Base-by-base conservation (phyloP, 345 rosid species). In the Eucalyptus leucophloia region DNA sequence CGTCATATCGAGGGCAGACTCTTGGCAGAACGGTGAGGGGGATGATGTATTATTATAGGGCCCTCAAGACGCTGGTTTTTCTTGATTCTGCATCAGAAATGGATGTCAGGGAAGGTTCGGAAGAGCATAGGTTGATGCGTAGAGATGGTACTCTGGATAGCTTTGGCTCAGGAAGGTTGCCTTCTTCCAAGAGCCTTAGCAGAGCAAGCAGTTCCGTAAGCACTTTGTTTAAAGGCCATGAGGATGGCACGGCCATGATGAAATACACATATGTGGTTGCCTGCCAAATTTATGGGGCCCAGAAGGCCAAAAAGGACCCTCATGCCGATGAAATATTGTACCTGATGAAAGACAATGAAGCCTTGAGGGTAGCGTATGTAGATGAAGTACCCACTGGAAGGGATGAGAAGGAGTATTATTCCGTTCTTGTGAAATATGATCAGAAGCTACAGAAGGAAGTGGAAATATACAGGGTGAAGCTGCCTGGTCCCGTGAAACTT, bases 21-120 rank as follows among this genome's bases (percentile, higher is more conserved):
- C 96, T 98, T 91, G 92, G 96, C 85, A 98, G 99, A 82, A 98
- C 99, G 28, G 99, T 97, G 87, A 94, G 99, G 92, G 99, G 99
- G 92, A 98, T 98, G 99, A 98, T 98, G 99, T 98, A 98, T 88
- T 97, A 97, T 90, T 95, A 98, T 90, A 95, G 99, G 86, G 99
- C 99, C 89, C 98, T 98, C 24, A 98, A 94, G 93, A 95, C 95
- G 99, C 95, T 97, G 32, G 97, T 98, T 88, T 98, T 96, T 90
- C 98, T 98, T 91, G 99, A 98, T 94, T 95, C 99, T 89, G 99
- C 99, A 51, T 94, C 99, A 15, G 99, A 97, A 94, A 94, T 96
- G 97, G 99, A 98, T 93, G 92, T 98, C 91, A 94, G 91, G 90
- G 97, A 95, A 88, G 97, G 96, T 50, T 92, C 94, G 83, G 94